Evolutionary conservation across 371 early-diverging fungal species (phyloP).

Genomic region (Chytridium lagenaria): DNA sequence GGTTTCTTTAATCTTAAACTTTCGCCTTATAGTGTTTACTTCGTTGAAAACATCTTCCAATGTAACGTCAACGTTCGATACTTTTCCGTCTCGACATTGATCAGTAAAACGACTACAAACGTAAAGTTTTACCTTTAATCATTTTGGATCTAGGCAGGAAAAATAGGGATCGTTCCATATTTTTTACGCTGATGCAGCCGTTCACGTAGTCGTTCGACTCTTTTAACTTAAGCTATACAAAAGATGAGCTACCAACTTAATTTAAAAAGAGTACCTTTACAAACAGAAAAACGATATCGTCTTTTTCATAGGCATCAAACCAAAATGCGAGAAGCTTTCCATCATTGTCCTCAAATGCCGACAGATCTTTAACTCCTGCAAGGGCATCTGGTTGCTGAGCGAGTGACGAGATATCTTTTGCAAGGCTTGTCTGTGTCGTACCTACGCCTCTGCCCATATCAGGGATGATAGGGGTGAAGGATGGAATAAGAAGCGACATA

Average conservation of each 20-base stretch:
- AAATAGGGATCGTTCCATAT: constrained; percentile 67
- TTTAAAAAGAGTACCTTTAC: constrained; percentile 73
- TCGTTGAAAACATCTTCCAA: constrained; percentile 78
- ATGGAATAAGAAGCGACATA: not conserved
- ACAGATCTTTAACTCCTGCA: not conserved
- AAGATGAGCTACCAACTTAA: not conserved
- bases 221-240: constrained; percentile 30
- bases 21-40: constrained; percentile 65
- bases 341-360: constrained; percentile 24
- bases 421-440: no score
- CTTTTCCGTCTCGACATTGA: constrained; percentile 16
- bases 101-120: not conserved
- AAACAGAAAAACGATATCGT: constrained; percentile 86
- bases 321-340: constrained; percentile 76
- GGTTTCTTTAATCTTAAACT: constrained; percentile 61
- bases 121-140: not conserved
- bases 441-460: no score
- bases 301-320: constrained; percentile 90
- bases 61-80: constrained; percentile 58
- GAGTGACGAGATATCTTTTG: not conserved
- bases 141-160: not conserved
- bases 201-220: constrained; percentile 65
- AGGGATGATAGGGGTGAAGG: not conserved
- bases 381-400: not conserved
- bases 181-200: constrained; percentile 83